These are phyloP conservation scores for Lathyrus sativus DNA, from an alignment of 306 rosid species.

Conservation along the genomic window DNA sequence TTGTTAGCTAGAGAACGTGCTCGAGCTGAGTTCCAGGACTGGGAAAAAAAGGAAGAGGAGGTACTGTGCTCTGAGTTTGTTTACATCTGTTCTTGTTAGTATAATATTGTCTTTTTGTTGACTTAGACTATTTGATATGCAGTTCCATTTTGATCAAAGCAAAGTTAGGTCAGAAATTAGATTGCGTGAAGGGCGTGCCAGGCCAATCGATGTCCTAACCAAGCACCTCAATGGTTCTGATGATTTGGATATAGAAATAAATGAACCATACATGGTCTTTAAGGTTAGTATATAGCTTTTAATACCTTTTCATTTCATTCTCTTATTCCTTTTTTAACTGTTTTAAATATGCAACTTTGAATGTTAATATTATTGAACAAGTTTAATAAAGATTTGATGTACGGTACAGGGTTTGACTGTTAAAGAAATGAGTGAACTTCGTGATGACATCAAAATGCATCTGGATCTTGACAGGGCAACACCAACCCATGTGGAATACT, in stretches of 20 bases:
- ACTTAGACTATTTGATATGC: slow-evolving; percentile 38
- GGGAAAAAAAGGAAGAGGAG: slow-evolving; percentile 99
- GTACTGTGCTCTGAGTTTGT: slow-evolving; percentile 43
- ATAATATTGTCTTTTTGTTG: slow-evolving; percentile 29
- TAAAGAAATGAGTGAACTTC: slow-evolving; percentile 92
- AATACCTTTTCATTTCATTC: slow-evolving; percentile 4
- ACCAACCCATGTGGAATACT: slow-evolving; percentile 83
- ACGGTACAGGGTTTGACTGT: slow-evolving; percentile 85
- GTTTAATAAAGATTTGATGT: slow-evolving; percentile 35
- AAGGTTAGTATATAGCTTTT: slow-evolving; percentile 55
- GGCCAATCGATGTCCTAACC: slow-evolving; percentile 87
- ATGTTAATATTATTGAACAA: slow-evolving; percentile 23
- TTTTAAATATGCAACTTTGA: slow-evolving; percentile 7
- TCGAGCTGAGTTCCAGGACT: slow-evolving; percentile 96
- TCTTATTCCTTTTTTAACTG: slow-evolving; percentile 8
- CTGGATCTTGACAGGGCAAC: slow-evolving; percentile 94
- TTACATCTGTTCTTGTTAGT: slow-evolving; percentile 27
- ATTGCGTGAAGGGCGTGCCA: slow-evolving; percentile 93
- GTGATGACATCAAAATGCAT: slow-evolving; percentile 98
- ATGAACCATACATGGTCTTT: slow-evolving; percentile 94
- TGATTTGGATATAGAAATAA: slow-evolving; percentile 83
- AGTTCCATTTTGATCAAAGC: slow-evolving; percentile 99
- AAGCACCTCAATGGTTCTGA: slow-evolving; percentile 86
- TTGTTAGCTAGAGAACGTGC: slow-evolving; percentile 94
- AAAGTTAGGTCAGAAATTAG: slow-evolving; percentile 95